Evolutionary conservation across 179 eudicot species (phyloP).

Genomic region (Drosera spatulata): DNA sequence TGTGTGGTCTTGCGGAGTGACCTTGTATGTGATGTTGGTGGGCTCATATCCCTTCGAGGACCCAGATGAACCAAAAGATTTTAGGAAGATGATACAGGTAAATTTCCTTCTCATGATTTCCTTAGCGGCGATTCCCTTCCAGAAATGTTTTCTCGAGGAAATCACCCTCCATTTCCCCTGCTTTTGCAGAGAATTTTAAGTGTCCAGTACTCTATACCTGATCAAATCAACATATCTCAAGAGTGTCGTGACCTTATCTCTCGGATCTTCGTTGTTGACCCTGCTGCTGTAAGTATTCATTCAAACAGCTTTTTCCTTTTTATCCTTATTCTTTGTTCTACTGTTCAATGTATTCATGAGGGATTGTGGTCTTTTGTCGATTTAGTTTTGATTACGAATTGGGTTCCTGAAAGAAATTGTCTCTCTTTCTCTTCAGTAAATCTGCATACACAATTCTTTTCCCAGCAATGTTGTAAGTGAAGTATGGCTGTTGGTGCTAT

Average conservation of each 20-base stretch:
- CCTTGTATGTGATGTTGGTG: constrained; percentile 84
- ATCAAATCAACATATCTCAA: constrained; percentile 41
- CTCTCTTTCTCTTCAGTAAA: no score
- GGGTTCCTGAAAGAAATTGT: no score
- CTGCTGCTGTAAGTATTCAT: constrained; percentile 48
- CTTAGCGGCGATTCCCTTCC: neutral
- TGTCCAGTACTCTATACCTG: constrained; percentile 80
- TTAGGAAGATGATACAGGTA: constrained; percentile 73
- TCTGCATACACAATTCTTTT: no score
- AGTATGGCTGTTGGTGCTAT: no score
- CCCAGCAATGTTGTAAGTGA: no score
- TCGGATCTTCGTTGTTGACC: constrained; percentile 77
- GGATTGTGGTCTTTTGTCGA: no score
- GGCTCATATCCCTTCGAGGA: constrained; percentile 94
- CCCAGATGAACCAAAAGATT: constrained; percentile 77
- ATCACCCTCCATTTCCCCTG: constrained; percentile 2
- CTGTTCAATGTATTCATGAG: no score
- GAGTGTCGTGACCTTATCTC: constrained; percentile 86
- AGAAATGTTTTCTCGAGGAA: neutral
- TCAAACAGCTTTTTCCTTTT: neutral
- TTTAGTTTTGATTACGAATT: no score
- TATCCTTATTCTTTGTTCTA: neutral
- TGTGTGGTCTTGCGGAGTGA: constrained; percentile 99
- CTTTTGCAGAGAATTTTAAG: constrained; percentile 56
- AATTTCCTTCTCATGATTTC: neutral